These are phyloP conservation scores for Claviceps arundinis DNA, from an alignment of 2,329 filamentous ascomycete species.

Conservation along the genomic window DNA sequence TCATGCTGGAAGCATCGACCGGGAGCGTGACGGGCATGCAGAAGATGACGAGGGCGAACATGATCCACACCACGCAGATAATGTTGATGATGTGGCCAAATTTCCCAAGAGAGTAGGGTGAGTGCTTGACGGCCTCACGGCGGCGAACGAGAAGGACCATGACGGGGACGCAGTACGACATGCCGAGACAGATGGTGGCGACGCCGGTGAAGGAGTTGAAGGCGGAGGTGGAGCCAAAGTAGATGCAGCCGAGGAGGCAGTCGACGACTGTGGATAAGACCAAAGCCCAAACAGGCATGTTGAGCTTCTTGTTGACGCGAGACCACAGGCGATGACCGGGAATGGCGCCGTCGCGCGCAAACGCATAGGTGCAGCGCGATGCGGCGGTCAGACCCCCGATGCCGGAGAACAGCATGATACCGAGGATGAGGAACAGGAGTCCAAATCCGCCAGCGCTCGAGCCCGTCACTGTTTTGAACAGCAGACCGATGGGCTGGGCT, in stretches of 20 bases:
- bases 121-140: slow-evolving; percentile 51
- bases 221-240: slow-evolving; percentile 63
- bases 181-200: slow-evolving; percentile 64
- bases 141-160: slow-evolving; percentile 55
- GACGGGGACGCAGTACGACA: slow-evolving; percentile 65
- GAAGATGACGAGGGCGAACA: slow-evolving; percentile 56
- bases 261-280: slow-evolving; percentile 55
- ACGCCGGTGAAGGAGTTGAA: slow-evolving; percentile 73
- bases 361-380: slow-evolving; percentile 62
- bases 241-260: slow-evolving; percentile 62
- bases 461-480: slow-evolving; percentile 66
- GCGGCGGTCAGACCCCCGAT: slow-evolving; percentile 63
- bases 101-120: slow-evolving; percentile 53
- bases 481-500: slow-evolving; percentile 59
- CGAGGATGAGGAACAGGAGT: slow-evolving; percentile 61
- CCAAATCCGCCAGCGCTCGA: slow-evolving; percentile 62
- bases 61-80: slow-evolving; percentile 57
- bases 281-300: slow-evolving; percentile 58
- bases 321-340: slow-evolving; percentile 56
- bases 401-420: slow-evolving; percentile 65
- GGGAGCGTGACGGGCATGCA: slow-evolving; percentile 58
- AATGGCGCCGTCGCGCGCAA: slow-evolving; percentile 62
- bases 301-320: slow-evolving; percentile 48
- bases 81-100: slow-evolving; percentile 58
- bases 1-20: slow-evolving; percentile 44